Conservation (phyloP, 2,329 filamentous ascomycete species). For the Aspergillus fijiensis region DNA sequence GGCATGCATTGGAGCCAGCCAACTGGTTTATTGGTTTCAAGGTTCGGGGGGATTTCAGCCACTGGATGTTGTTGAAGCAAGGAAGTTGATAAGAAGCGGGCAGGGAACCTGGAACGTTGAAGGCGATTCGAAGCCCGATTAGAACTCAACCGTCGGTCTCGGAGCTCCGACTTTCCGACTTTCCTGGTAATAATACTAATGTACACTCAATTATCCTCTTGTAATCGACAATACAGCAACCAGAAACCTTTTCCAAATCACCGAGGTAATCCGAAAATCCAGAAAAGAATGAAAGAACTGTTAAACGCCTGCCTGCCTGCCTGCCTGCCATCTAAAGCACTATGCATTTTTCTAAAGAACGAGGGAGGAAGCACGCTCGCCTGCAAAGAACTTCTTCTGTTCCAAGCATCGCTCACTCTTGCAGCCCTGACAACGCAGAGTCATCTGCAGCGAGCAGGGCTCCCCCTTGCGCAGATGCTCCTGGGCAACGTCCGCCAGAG, state of each 20-base stretch:
- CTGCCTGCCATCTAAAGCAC: background rate
- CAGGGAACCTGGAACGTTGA: background rate
- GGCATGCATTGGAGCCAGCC: background rate
- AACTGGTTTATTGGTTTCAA: background rate
- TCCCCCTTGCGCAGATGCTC: constrained; percentile 70
- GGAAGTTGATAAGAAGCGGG: background rate
- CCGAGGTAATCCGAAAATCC: background rate
- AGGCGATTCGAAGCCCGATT: background rate
- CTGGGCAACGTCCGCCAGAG: constrained; percentile 82
- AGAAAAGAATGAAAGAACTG: background rate
- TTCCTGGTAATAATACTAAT: too few relatives aligned
- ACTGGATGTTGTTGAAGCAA: background rate
- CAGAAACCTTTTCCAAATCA: too few relatives aligned
- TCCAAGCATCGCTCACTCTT: constrained; percentile 84
- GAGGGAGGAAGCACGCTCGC: constrained; percentile 36
- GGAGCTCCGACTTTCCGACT: background rate
- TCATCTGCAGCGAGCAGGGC: constrained; percentile 81
- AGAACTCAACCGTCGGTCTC: background rate
- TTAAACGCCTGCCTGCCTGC: background rate
- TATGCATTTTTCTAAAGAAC: constrained; percentile 27
- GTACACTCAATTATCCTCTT: too few relatives aligned
- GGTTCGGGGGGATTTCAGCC: background rate
- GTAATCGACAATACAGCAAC: too few relatives aligned
- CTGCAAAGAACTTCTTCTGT: constrained; percentile 64
- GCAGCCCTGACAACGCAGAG: constrained; percentile 87